These are phyloP conservation scores for Leccinum uliginosum DNA, from an alignment of 768 basidiomycete genomes.

Conservation along the genomic window DNA sequence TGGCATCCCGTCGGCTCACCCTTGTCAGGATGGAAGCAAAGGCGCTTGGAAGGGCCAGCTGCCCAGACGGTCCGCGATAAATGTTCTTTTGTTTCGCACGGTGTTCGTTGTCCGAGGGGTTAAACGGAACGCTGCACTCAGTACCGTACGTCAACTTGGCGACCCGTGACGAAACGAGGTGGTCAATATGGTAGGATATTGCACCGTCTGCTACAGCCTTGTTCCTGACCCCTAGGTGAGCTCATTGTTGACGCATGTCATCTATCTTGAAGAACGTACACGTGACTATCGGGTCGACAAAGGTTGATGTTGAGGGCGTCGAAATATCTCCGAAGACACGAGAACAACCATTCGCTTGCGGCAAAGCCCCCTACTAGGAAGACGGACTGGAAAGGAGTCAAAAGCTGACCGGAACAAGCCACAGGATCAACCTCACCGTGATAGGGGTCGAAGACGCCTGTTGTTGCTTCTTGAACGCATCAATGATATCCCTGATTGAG, in stretches of 20 bases:
- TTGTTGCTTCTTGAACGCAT: constrained; percentile 33
- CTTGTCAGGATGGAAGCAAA: constrained; percentile 42
- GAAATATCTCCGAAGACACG: constrained; percentile 37
- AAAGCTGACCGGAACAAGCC: background rate
- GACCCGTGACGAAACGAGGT: constrained; percentile 45
- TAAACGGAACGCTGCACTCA: constrained; percentile 34
- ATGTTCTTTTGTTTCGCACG: constrained; percentile 28
- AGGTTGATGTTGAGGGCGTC: constrained; percentile 37
- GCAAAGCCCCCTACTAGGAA: constrained; percentile 55
- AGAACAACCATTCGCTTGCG: constrained; percentile 46
- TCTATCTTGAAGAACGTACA: constrained; percentile 35
- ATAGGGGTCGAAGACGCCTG: constrained; percentile 29
- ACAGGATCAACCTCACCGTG: constrained; percentile 22
- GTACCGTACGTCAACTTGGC: constrained; percentile 47
- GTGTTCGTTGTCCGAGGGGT: constrained; percentile 39
- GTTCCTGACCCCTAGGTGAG: constrained; percentile 29
- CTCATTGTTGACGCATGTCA: background rate
- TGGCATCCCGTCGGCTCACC: constrained; percentile 21
- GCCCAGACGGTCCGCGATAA: constrained; percentile 36
- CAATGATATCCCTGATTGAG: constrained; percentile 35
- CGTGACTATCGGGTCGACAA: constrained; percentile 48
- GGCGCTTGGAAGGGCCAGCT: constrained; percentile 34
- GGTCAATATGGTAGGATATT: constrained; percentile 40
- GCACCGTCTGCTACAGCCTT: constrained; percentile 55
- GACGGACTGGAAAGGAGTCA: constrained; percentile 26